Percentiles rank a stretch among this genome's conserved stretches.
Evolutionary conservation across 352 stramenopile genomes (phyloP).

Genomic region (Globisporangium emineosum): DNA sequence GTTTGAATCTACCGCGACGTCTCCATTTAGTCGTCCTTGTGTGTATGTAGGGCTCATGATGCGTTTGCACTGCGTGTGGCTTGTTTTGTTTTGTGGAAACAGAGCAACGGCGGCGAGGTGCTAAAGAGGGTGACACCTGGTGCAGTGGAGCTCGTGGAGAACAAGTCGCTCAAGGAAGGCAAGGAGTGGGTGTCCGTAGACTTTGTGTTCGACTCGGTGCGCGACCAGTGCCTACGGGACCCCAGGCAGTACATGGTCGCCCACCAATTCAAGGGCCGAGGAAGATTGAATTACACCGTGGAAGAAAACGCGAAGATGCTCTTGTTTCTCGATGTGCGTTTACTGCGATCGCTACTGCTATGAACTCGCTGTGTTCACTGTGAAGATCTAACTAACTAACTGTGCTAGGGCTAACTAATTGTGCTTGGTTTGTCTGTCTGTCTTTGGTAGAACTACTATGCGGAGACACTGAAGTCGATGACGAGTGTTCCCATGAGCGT

Average conservation of each 20-base stretch:
- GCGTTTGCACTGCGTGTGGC: background rate
- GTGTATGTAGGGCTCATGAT: background rate
- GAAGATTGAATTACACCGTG: slow-evolving; percentile 27
- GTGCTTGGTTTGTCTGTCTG: background rate
- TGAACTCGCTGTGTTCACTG: background rate
- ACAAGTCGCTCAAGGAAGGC: slow-evolving; percentile 21
- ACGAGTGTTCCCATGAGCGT: slow-evolving; percentile 17
- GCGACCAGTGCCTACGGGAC: slow-evolving; percentile 27
- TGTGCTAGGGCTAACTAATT: no score
- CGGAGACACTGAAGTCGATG: slow-evolving; percentile 14
- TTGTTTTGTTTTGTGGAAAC: background rate
- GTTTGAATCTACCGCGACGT: background rate
- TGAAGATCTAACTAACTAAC: background rate
- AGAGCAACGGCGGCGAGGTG: slow-evolving; percentile 36
- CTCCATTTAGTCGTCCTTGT: background rate
- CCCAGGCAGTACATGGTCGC: slow-evolving; percentile 32
- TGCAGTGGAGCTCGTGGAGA: slow-evolving; percentile 43
- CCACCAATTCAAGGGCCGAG: slow-evolving; percentile 7
- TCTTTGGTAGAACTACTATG: slow-evolving; percentile 2
- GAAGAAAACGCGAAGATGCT: slow-evolving; percentile 53
- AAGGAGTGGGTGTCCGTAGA: slow-evolving; percentile 38
- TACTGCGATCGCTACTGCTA: background rate
- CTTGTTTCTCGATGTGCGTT: slow-evolving; percentile 29
- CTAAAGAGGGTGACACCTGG: background rate
- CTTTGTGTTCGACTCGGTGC: slow-evolving; percentile 51